Evolutionary conservation across 129 eudicot genomes (phyloP).

Genomic region (Ambrosia artemisiifolia): DNA sequence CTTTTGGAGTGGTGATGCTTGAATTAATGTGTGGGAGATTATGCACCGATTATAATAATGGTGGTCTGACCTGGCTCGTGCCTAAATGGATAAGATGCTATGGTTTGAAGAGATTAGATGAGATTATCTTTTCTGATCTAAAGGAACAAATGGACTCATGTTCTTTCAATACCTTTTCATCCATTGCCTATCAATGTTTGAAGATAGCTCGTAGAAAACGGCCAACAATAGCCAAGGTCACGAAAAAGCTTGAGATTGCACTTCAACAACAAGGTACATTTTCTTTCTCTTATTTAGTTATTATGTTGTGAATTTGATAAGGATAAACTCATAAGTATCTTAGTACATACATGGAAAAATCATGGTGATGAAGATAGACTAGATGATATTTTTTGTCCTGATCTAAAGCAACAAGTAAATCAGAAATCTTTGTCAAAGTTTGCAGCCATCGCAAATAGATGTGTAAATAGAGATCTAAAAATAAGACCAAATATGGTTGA

Average conservation of each 20-base stretch:
- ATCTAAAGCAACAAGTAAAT: slow-evolving; percentile 8
- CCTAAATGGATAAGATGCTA: too few species aligned
- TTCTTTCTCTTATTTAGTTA: background rate
- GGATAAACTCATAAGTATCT: background rate
- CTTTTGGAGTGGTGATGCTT: too few species aligned
- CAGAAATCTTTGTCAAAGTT: background rate
- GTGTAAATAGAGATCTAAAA: background rate
- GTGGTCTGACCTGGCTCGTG: too few species aligned
- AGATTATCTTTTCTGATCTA: too few species aligned
- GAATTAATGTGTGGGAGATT: too few species aligned
- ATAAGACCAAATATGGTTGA: background rate
- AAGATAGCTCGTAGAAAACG: background rate
- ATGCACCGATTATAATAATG: too few species aligned
- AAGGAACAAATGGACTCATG: background rate
- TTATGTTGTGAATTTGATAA: background rate
- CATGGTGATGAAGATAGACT: background rate
- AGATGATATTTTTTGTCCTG: slow-evolving; percentile 7
- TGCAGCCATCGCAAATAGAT: background rate
- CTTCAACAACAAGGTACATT: background rate
- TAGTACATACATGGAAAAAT: background rate
- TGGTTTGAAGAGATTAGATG: too few species aligned
- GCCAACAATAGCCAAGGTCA: background rate
- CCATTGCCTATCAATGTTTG: background rate
- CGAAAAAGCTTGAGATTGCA: background rate
- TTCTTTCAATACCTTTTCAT: background rate